Evolutionary conservation across 768 basidiomycete species (phyloP).

Genomic region (Paxillus involutus): DNA sequence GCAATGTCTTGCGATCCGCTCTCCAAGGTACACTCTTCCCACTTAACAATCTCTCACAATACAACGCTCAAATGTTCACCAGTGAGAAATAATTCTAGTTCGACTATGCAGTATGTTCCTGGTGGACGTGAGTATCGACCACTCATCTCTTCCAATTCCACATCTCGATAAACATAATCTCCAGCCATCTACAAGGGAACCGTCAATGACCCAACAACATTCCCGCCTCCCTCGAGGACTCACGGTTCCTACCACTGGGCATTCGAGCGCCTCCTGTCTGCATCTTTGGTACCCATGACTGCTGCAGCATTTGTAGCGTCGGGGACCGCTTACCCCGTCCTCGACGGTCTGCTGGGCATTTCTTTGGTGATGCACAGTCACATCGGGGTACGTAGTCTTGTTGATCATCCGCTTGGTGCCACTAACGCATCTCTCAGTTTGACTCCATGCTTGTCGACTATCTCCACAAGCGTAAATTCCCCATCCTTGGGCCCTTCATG

Average conservation of each 20-base stretch:
- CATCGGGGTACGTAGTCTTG: conserved; percentile 66
- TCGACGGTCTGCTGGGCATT: conserved; percentile 88
- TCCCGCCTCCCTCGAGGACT: conserved; percentile 75
- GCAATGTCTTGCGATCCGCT: conserved; percentile 39
- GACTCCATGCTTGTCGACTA: conserved; percentile 84
- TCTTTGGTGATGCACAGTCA: conserved; percentile 93
- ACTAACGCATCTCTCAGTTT: conserved; percentile 46
- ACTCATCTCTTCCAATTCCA: background rate
- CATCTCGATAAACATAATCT: background rate
- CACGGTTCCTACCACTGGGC: conserved; percentile 93
- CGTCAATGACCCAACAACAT: conserved; percentile 92
- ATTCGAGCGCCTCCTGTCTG: conserved; percentile 91
- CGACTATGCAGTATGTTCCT: conserved; percentile 51
- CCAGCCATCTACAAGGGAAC: conserved; percentile 86
- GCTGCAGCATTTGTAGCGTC: conserved; percentile 82
- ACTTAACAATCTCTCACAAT: background rate
- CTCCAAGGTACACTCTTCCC: conserved; percentile 37
- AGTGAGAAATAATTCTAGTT: conserved; percentile 38
- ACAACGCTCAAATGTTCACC: background rate
- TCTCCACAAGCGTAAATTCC: conserved; percentile 91
- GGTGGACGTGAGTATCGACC: conserved; percentile 60
- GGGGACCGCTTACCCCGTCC: conserved; percentile 74
- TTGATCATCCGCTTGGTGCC: background rate
- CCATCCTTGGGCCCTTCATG: conserved; percentile 63
- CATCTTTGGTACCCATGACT: conserved; percentile 84